phyloP scores from a whole-genome alignment of 2,329 filamentous ascomycete genomes.

The Dryadomyces quercivorus region DNA sequence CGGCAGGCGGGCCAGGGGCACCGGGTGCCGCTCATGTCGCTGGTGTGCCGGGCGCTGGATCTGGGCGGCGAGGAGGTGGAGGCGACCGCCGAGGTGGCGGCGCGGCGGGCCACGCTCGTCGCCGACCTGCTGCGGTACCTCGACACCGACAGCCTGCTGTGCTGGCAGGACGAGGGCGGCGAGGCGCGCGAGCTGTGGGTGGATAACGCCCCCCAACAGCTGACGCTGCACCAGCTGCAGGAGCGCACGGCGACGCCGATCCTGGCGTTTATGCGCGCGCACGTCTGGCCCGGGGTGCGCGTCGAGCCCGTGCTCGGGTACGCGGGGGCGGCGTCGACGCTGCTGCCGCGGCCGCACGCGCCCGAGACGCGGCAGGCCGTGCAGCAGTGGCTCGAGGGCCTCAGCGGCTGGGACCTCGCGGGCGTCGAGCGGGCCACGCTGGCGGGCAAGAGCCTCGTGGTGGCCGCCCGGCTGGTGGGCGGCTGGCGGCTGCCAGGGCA shows the following conservation, averaged over 20 bases:
- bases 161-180: slow-evolving; percentile 57
- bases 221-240: slow-evolving; percentile 60
- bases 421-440: slow-evolving; percentile 74
- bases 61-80: slow-evolving; percentile 36
- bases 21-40: slow-evolving; percentile 79
- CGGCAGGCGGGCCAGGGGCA: slow-evolving; percentile 79
- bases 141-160: slow-evolving; percentile 83
- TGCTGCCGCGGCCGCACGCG: slow-evolving; percentile 63
- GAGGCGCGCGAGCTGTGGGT: slow-evolving; percentile 20
- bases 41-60: slow-evolving; percentile 73
- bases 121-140: slow-evolving; percentile 70
- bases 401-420: slow-evolving; percentile 71
- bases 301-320: slow-evolving; percentile 67
- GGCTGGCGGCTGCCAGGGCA: too few species aligned
- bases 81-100: slow-evolving; percentile 19
- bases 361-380: slow-evolving; percentile 67
- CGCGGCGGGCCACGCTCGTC: slow-evolving; percentile 51
- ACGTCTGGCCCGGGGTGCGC: slow-evolving; percentile 73
- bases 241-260: slow-evolving; percentile 56
- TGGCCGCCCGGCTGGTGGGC: slow-evolving; percentile 62
- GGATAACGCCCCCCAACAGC: slow-evolving; percentile 6
- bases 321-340: slow-evolving; percentile 44
- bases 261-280: slow-evolving; percentile 55
- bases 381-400: slow-evolving; percentile 59
- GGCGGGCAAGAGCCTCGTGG: slow-evolving; percentile 75